Evolutionary conservation across 2,329 filamentous ascomycete species (phyloP).

Genomic region (Nectriaceae sp.): DNA sequence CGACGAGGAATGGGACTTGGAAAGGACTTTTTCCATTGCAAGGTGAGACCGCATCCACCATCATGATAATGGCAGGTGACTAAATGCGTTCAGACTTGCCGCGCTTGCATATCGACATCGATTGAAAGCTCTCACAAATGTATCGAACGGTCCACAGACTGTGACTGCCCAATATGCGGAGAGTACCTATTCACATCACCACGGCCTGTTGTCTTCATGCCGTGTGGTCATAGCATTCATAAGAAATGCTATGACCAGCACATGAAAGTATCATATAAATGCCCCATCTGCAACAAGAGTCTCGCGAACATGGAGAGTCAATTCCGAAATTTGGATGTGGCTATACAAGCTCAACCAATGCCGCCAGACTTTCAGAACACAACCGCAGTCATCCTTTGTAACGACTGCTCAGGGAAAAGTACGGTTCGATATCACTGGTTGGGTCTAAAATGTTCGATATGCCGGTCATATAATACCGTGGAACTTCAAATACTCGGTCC

Average conservation of each 20-base stretch:
- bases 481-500: conserved; percentile 62
- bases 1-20: conserved; percentile 86
- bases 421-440: conserved; percentile 92
- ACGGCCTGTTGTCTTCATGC: conserved; percentile 87
- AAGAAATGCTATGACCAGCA: conserved; percentile 85
- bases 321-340: conserved; percentile 86
- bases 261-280: conserved; percentile 90
- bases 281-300: conserved; percentile 93
- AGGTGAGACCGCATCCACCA: conserved; percentile 66
- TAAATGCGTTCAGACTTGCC: conserved; percentile 67
- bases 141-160: conserved; percentile 91
- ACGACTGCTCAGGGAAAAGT: conserved; percentile 89
- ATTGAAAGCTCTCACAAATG: conserved; percentile 87
- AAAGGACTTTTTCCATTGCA: conserved; percentile 98
- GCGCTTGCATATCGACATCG: conserved; percentile 89
- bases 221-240: conserved; percentile 95
- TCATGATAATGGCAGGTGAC: conserved; percentile 5
- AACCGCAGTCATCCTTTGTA: conserved; percentile 83
- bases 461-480: conserved; percentile 69
- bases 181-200: conserved; percentile 96
- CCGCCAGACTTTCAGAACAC: conserved; percentile 79
- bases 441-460: conserved; percentile 82
- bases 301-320: conserved; percentile 97
- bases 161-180: conserved; percentile 94
- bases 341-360: conserved; percentile 90